These are phyloP conservation scores for Hymenoscyphus scutula DNA, from an alignment of 2,329 filamentous ascomycete genomes.

Conservation along the genomic window DNA sequence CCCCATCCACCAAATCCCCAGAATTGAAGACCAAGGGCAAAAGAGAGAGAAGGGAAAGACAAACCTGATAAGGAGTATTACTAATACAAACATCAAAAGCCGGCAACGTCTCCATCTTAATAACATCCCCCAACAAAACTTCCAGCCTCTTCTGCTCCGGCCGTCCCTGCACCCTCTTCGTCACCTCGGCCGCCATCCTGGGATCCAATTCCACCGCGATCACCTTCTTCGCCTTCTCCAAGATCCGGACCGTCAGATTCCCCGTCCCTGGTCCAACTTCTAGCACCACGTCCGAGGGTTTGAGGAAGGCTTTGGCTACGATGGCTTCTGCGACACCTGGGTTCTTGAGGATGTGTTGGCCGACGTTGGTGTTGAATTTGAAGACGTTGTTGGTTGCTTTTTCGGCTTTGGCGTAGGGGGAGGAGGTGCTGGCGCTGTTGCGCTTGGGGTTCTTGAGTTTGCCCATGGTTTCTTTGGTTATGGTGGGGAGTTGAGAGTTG, in stretches of 20 bases:
- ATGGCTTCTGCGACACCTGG: conserved; percentile 80
- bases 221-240: conserved; percentile 78
- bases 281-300: conserved; percentile 85
- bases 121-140: conserved; percentile 86
- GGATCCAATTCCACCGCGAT: conserved; percentile 93
- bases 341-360: conserved; percentile 88
- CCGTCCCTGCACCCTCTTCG: conserved; percentile 88
- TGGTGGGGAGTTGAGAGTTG: too few species aligned
- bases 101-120: conserved; percentile 67
- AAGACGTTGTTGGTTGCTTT: conserved; percentile 73
- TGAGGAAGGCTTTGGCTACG: conserved; percentile 82
- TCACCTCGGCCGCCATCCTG: conserved; percentile 86
- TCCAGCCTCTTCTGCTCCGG: conserved; percentile 82
- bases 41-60: conserved; percentile 7
- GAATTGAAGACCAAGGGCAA: too few species aligned
- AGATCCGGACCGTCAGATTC: conserved; percentile 83
- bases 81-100: conserved; percentile 82
- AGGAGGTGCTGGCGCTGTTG: conserved; percentile 30
- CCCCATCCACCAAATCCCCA: too few species aligned
- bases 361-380: conserved; percentile 69
- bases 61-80: conserved; percentile 62
- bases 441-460: conserved; percentile 37
- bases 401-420: conserved; percentile 34
- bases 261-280: conserved; percentile 91
- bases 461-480: conserved; percentile 28